These are phyloP conservation scores for Coccomyxa subellipsoidea DNA, from an alignment of 163 green algal genomes.

Conservation along the genomic window DNA sequence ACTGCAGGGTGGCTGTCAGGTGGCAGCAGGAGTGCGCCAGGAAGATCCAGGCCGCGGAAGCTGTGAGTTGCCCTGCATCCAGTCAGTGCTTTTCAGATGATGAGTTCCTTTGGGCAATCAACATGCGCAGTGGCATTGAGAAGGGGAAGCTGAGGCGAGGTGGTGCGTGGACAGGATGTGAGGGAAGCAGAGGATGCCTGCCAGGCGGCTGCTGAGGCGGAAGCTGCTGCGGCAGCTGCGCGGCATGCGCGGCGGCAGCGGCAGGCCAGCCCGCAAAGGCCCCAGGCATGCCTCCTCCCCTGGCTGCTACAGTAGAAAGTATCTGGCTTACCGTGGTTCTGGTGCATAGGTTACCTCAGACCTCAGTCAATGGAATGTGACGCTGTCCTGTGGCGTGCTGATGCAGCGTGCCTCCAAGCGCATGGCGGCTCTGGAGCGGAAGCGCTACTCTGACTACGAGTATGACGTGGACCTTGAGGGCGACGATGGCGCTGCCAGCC, in stretches of 20 bases:
- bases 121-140: neutral
- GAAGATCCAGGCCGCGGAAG: neutral
- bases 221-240: neutral
- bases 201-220: neutral
- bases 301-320: neutral
- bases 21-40: neutral
- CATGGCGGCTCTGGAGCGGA: neutral
- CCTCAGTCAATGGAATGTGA: too few relatives aligned
- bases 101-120: too few relatives aligned
- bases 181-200: neutral
- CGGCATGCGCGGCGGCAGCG: neutral
- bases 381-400: neutral
- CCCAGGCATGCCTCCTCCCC: neutral
- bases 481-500: neutral
- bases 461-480: neutral
- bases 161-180: neutral
- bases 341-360: too few relatives aligned
- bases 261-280: neutral
- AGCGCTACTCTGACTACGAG: conserved; percentile 7
- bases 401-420: conserved; percentile 5
- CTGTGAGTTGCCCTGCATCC: neutral
- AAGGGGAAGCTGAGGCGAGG: neutral
- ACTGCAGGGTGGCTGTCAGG: neutral
- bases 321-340: too few relatives aligned
- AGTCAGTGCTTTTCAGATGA: too few relatives aligned